Percentiles rank a stretch among this genome's conserved stretches.
Evolutionary conservation across 2,329 filamentous ascomycete species (phyloP).

Genomic region (Orbilia oligospora): DNA sequence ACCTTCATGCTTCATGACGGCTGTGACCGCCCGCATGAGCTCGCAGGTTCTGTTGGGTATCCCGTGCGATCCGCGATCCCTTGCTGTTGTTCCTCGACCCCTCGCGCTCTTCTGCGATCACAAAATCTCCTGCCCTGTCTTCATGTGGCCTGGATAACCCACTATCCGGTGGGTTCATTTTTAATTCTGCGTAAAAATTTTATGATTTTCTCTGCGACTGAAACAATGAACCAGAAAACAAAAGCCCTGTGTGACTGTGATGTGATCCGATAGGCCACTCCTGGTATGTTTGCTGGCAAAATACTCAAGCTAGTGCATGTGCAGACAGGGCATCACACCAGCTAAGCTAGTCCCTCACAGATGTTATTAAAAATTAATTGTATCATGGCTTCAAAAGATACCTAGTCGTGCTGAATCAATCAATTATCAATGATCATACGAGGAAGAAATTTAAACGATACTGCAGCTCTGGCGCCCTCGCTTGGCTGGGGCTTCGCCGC

Average conservation of each 20-base stretch:
- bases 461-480: slow-evolving; percentile 9
- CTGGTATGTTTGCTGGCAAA: slow-evolving; percentile 1
- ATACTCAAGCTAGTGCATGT: slow-evolving; percentile 1
- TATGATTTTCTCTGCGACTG: neutral
- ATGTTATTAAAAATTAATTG: slow-evolving; percentile 8
- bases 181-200: slow-evolving; percentile 1
- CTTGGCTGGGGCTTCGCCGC: slow-evolving; percentile 1
- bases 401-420: neutral
- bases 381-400: slow-evolving; percentile 34
- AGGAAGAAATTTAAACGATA: neutral
- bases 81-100: slow-evolving; percentile 12
- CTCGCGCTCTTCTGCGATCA: slow-evolving; percentile 10
- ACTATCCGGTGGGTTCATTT: slow-evolving; percentile 1
- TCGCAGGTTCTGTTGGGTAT: slow-evolving; percentile 24
- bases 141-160: slow-evolving; percentile 21
- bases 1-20: slow-evolving; percentile 17
- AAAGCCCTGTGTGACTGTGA: slow-evolving; percentile 40
- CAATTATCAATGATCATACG: neutral
- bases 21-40: slow-evolving; percentile 14
- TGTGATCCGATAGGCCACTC: slow-evolving; percentile 43
- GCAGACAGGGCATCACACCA: slow-evolving; percentile 25
- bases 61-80: slow-evolving; percentile 19
- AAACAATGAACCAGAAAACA: slow-evolving; percentile 29
- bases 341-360: slow-evolving; percentile 30
- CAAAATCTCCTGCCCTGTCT: slow-evolving; percentile 5